Conservation (phyloP, 1,284 basidiomycete genomes). For the Moniliophthora roreri region DNA sequence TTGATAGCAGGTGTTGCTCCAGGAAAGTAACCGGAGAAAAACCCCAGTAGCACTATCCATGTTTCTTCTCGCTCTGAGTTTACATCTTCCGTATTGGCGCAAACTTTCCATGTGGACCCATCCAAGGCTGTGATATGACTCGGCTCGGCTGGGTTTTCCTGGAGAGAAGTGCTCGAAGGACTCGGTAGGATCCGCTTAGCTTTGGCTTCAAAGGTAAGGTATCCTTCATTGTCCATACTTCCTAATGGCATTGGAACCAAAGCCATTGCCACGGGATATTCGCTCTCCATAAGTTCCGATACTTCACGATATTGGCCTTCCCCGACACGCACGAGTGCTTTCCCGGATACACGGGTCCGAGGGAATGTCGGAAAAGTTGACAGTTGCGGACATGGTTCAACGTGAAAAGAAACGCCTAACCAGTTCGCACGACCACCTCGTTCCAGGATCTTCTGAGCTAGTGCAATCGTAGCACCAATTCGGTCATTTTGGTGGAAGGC, state of each 20-base stretch:
- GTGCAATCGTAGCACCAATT: slow-evolving; percentile 22
- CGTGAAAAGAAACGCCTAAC: slow-evolving; percentile 15
- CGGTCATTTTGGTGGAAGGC: slow-evolving; percentile 21
- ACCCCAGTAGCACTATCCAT: slow-evolving; percentile 10
- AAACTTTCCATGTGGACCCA: neutral
- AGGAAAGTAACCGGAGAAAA: slow-evolving; percentile 11
- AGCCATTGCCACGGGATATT: slow-evolving; percentile 9
- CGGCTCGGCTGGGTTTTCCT: neutral
- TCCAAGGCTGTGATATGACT: neutral
- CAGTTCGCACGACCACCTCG: slow-evolving; percentile 22
- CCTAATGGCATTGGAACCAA: neutral
- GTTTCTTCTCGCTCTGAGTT: neutral
- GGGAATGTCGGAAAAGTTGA: slow-evolving; percentile 25
- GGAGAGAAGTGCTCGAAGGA: no score
- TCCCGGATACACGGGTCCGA: slow-evolving; percentile 18
- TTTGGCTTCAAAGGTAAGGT: neutral
- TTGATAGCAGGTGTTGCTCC: slow-evolving; percentile 13
- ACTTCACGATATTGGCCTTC: slow-evolving; percentile 7
- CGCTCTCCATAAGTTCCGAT: slow-evolving; percentile 9
- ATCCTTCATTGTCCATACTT: slow-evolving; percentile 6
- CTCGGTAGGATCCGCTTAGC: neutral
- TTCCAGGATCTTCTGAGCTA: slow-evolving; percentile 20
- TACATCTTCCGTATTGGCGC: no score
- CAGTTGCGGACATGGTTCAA: slow-evolving; percentile 14
- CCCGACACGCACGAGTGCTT: slow-evolving; percentile 11